Percentiles rank a stretch among this genome's conserved stretches.
Evolutionary conservation across 1,284 basidiomycete genomes (phyloP).

Genomic region (Rhodotorula sp.): DNA sequence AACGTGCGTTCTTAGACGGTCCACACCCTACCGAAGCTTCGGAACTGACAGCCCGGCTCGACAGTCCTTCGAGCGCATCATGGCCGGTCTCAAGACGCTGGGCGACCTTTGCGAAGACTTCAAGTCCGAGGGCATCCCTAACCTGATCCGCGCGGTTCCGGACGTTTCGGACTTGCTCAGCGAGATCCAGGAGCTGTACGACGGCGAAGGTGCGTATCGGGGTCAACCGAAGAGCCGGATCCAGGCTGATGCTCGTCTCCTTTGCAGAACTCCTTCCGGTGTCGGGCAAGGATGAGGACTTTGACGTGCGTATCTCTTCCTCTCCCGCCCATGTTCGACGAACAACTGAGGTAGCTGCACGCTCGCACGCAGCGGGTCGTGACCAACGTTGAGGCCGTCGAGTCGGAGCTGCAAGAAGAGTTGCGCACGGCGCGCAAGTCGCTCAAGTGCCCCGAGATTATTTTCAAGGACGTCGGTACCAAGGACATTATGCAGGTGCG

Average conservation of each 20-base stretch:
- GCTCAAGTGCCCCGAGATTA: constrained; percentile 56
- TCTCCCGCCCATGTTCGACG: background rate
- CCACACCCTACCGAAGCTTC: constrained; percentile 46
- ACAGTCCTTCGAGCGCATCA: constrained; percentile 68
- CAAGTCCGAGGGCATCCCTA: constrained; percentile 70
- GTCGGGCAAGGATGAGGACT: constrained; percentile 77
- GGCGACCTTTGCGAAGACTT: constrained; percentile 64
- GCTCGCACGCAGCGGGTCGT: constrained; percentile 56
- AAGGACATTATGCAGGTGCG: constrained; percentile 53
- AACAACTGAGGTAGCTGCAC: background rate
- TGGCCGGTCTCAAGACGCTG: constrained; percentile 65
- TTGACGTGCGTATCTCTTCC: constrained; percentile 57
- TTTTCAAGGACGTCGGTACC: constrained; percentile 41
- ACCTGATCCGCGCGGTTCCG: constrained; percentile 75
- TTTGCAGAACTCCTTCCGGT: constrained; percentile 64
- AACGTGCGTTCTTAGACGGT: background rate
- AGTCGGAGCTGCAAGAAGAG: constrained; percentile 67
- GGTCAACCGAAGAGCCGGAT: background rate
- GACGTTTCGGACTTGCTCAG: constrained; percentile 65
- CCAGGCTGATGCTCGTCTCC: background rate
- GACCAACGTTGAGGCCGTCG: constrained; percentile 67
- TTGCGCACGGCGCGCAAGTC: constrained; percentile 65
- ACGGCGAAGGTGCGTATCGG: constrained; percentile 61
- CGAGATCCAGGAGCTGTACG: constrained; percentile 72
- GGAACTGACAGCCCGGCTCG: constrained; percentile 55